Evolutionary conservation across 495 filamentous ascomycete species (phyloP).

Genomic region (Podospora appendiculata): DNA sequence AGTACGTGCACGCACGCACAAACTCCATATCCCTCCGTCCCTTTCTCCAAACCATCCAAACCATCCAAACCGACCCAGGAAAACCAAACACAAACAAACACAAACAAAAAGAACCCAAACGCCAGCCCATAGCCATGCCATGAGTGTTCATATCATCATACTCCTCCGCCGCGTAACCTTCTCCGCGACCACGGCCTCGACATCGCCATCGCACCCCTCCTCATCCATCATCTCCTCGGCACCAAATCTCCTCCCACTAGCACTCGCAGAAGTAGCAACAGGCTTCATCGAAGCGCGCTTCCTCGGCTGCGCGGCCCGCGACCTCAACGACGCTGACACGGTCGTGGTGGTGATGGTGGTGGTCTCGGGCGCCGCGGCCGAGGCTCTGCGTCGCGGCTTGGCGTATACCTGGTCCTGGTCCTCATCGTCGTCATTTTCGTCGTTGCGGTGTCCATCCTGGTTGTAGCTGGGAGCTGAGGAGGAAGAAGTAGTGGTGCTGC

Average conservation of each 20-base stretch:
- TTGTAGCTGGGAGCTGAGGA: not conserved
- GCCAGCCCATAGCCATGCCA: too few species aligned
- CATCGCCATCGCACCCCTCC: slow-evolving; percentile 1
- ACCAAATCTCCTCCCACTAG: slow-evolving; percentile 13
- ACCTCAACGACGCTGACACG: slow-evolving; percentile 1
- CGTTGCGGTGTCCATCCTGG: not conserved
- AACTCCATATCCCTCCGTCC: too few species aligned
- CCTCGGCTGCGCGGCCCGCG: slow-evolving; percentile 11
- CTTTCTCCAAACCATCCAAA: too few species aligned
- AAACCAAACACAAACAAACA: too few species aligned
- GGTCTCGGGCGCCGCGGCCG: not conserved
- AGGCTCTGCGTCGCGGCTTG: not conserved
- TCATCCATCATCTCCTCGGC: slow-evolving; percentile 4
- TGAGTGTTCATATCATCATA: slow-evolving; percentile 42
- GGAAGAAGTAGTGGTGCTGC: not conserved
- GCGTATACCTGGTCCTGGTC: too few species aligned
- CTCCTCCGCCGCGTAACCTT: slow-evolving; percentile 35
- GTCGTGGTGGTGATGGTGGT: not conserved
- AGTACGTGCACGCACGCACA: too few species aligned
- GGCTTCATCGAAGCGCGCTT: slow-evolving; percentile 35
- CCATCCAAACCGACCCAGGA: too few species aligned
- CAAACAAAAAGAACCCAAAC: too few species aligned
- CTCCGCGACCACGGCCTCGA: not conserved
- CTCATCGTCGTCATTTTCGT: not conserved
- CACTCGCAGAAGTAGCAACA: not conserved